phyloP scores from a whole-genome alignment of 768 basidiomycete genomes.

The Naganishia vaughanmartiniae region DNA sequence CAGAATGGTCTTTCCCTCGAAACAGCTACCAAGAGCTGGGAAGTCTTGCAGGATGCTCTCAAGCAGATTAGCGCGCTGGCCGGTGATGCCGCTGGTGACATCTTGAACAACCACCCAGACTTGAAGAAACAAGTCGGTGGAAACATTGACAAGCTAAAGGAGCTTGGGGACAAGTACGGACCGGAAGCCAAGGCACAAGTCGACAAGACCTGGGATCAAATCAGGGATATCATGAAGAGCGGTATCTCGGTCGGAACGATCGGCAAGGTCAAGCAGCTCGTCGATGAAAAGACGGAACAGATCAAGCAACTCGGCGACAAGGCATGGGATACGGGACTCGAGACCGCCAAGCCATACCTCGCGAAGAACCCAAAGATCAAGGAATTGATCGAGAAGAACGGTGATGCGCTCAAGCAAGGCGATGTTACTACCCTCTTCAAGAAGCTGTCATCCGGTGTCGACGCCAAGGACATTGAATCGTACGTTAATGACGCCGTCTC shows the following conservation, averaged over 20 bases:
- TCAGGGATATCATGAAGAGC: slow-evolving; percentile 54
- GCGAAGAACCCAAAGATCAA: slow-evolving; percentile 32
- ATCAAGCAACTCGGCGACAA: slow-evolving; percentile 63
- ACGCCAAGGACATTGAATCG: slow-evolving; percentile 24
- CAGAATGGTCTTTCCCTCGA: slow-evolving; percentile 28
- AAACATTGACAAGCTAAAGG: slow-evolving; percentile 29
- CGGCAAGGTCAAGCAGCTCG: slow-evolving; percentile 58
- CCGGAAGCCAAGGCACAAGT: slow-evolving; percentile 35
- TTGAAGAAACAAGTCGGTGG: slow-evolving; percentile 30
- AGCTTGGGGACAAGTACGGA: slow-evolving; percentile 28
- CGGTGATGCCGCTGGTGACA: slow-evolving; percentile 26
- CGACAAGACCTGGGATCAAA: slow-evolving; percentile 27
- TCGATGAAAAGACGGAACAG: slow-evolving; percentile 26
- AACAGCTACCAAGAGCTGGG: slow-evolving; percentile 26
- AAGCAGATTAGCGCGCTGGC: slow-evolving; percentile 29
- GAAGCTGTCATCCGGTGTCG: slow-evolving; percentile 25
- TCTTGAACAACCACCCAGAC: slow-evolving; percentile 24
- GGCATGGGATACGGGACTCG: slow-evolving; percentile 69
- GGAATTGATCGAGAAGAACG: slow-evolving; percentile 31
- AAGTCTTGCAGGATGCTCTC: slow-evolving; percentile 24
- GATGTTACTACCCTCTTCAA: slow-evolving; percentile 25
- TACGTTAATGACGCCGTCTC: slow-evolving; percentile 28
- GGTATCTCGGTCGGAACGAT: slow-evolving; percentile 69
- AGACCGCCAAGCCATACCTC: slow-evolving; percentile 29
- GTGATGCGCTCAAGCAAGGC: slow-evolving; percentile 24